A percentile compares a stretch with the other conserved stretches of the same genome.
phyloP scores from a whole-genome alignment of 2,329 filamentous ascomycete species.

The Fusarium buharicum region DNA sequence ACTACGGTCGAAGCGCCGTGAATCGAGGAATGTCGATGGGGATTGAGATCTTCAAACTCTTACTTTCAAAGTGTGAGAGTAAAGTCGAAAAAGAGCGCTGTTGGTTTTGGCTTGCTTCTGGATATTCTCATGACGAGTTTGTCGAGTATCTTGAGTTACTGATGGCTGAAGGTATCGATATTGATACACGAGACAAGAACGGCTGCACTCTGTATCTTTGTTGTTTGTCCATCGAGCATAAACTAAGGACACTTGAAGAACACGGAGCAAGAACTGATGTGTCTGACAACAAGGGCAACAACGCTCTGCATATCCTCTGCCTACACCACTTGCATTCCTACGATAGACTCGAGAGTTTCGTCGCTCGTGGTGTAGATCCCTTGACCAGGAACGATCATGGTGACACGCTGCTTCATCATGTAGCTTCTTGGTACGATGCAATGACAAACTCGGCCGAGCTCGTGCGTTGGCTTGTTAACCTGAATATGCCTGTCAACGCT shows the following conservation, averaged over 20 bases:
- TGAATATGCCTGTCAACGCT: constrained; percentile 30
- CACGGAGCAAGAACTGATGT: constrained; percentile 18
- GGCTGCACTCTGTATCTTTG: constrained; percentile 29
- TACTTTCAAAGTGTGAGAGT: constrained; percentile 22
- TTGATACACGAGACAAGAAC: constrained; percentile 3
- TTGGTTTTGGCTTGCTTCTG: constrained; percentile 24
- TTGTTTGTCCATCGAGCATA: neutral
- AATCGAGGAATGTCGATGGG: neutral
- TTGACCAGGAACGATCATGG: constrained; percentile 24
- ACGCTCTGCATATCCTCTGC: constrained; percentile 17
- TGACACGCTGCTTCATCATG: constrained; percentile 29
- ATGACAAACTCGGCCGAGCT: neutral
- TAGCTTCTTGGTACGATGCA: constrained; percentile 2
- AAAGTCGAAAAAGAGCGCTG: neutral
- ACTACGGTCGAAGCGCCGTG: neutral
- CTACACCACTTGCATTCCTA: fast-evolving
- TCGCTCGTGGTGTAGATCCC: constrained; percentile 22
- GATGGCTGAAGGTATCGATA: constrained; percentile 25
- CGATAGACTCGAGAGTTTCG: neutral
- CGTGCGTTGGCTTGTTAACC: constrained; percentile 25
- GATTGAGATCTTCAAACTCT: constrained; percentile 1
- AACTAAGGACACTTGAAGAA: neutral
- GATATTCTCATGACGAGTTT: neutral
- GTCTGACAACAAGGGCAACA: constrained; percentile 24
- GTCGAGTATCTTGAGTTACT: constrained; percentile 13